A percentile compares a stretch with the other conserved stretches of the same genome.
phyloP scores from a whole-genome alignment of 108 stramenopile species.

The Hondaea fermentalgiana region DNA sequence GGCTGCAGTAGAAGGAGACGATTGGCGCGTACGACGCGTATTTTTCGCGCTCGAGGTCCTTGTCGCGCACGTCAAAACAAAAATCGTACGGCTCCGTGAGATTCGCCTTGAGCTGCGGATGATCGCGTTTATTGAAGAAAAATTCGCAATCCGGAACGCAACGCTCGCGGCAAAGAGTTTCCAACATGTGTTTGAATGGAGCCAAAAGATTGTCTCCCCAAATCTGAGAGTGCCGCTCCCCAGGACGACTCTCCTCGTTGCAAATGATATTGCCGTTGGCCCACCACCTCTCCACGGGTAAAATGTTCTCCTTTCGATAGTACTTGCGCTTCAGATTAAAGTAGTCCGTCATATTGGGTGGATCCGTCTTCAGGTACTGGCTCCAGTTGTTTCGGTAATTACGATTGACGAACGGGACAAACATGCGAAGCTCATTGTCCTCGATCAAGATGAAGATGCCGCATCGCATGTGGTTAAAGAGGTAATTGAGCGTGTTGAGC shows the following conservation, averaged over 20 bases:
- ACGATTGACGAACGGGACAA: slow-evolving; percentile 81
- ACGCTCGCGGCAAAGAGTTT: slow-evolving; percentile 73
- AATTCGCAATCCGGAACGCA: slow-evolving; percentile 95
- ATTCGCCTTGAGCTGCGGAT: slow-evolving; percentile 96
- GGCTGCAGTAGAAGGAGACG: slow-evolving; percentile 83
- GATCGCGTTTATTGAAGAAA: slow-evolving; percentile 98
- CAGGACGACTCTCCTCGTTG: slow-evolving; percentile 73
- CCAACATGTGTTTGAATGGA: slow-evolving; percentile 88
- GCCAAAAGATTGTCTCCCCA: slow-evolving; percentile 97
- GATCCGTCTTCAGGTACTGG: slow-evolving; percentile 61
- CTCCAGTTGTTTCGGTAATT: slow-evolving; percentile 83
- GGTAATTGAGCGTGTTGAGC: slow-evolving; percentile 73
- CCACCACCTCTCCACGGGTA: slow-evolving; percentile 79
- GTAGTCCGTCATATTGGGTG: slow-evolving; percentile 67
- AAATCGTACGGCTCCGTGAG: slow-evolving; percentile 98
- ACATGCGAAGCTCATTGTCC: slow-evolving; percentile 72
- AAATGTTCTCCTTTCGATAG: slow-evolving; percentile 82
- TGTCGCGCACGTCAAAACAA: slow-evolving; percentile 90
- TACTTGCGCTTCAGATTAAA: slow-evolving; percentile 67
- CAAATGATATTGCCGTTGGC: slow-evolving; percentile 99
- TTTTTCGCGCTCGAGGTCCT: slow-evolving; percentile 80
- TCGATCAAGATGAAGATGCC: slow-evolving; percentile 94
- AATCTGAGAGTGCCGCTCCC: slow-evolving; percentile 61
- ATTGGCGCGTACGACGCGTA: slow-evolving; percentile 88
- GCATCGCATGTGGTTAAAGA: slow-evolving; percentile 97